phyloP scores from a whole-genome alignment of 169 alveolate genomes.

The Plasmodium billcollinsi region DNA sequence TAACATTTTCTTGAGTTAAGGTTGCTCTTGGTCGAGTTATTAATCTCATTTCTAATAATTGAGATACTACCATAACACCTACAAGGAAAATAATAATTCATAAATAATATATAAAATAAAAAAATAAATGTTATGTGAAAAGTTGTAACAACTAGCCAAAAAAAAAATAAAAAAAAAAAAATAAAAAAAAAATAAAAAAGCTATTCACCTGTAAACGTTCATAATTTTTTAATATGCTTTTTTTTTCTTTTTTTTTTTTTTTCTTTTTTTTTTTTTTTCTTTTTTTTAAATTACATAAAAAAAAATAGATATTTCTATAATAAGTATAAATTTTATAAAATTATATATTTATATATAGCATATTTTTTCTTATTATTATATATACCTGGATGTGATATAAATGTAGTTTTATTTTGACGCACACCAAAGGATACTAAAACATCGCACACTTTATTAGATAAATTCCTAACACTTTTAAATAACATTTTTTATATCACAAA shows the following conservation, averaged over 20 bases:
- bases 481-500: slow-evolving; percentile 30
- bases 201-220: too few relatives aligned
- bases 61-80: slow-evolving; percentile 89
- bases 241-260: too few relatives aligned
- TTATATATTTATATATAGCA: not conserved
- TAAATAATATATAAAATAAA: not conserved
- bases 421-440: slow-evolving; percentile 87
- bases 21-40: slow-evolving; percentile 87
- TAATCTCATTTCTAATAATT: slow-evolving; percentile 85
- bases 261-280: not conserved
- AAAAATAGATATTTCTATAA: not conserved
- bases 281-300: not conserved
- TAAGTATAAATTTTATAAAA: not conserved
- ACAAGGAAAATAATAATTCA: not conserved
- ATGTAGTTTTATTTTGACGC: slow-evolving; percentile 83
- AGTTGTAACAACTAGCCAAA: not conserved
- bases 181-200: not conserved
- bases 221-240: too few relatives aligned
- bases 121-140: not conserved
- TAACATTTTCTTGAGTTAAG: slow-evolving; percentile 87
- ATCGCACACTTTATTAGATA: slow-evolving; percentile 82
- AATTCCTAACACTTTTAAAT: slow-evolving; percentile 12
- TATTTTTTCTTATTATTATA: not conserved
- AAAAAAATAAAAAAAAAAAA: slow-evolving; percentile 5
- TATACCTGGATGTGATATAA: slow-evolving; percentile 88